Evolutionary conservation across 768 basidiomycete species (phyloP).

Genomic region (Lyophyllum shimeji): DNA sequence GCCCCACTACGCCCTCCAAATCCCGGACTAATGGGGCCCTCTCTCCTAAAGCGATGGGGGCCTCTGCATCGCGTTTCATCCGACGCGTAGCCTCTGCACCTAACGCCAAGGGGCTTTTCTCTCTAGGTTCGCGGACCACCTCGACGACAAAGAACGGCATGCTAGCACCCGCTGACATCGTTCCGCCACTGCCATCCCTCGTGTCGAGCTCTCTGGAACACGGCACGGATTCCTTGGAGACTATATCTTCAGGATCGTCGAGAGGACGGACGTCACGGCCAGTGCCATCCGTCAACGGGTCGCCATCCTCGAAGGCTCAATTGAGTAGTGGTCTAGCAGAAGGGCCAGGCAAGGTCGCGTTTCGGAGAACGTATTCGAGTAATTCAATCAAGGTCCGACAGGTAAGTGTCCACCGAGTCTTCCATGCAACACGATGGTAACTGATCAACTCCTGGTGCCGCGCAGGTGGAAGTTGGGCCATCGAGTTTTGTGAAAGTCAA

Average conservation of each 20-base stretch:
- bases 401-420: constrained; percentile 43
- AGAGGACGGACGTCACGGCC: constrained; percentile 48
- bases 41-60: constrained; percentile 67
- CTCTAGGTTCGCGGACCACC: constrained; percentile 53
- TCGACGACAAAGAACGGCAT: constrained; percentile 76
- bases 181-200: constrained; percentile 55
- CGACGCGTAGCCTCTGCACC: constrained; percentile 96
- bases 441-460: constrained; percentile 9
- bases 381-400: constrained; percentile 94
- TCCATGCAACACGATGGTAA: constrained; percentile 8
- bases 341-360: constrained; percentile 66
- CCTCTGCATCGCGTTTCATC: constrained; percentile 84
- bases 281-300: constrained; percentile 35
- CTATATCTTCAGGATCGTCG: constrained; percentile 75
- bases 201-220: constrained; percentile 52
- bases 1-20: constrained; percentile 39
- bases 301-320: constrained; percentile 41
- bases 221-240: constrained; percentile 73
- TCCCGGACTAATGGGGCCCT: constrained; percentile 54
- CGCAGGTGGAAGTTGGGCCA: constrained; percentile 89
- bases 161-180: constrained; percentile 64
- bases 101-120: constrained; percentile 91
- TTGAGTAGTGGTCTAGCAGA: constrained; percentile 44
- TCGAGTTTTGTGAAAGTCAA: constrained; percentile 95
- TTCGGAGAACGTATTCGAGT: constrained; percentile 94